Evolutionary conservation across 805 yeast species (phyloP).

Genomic region (Dipodascopsis uninucleata): DNA sequence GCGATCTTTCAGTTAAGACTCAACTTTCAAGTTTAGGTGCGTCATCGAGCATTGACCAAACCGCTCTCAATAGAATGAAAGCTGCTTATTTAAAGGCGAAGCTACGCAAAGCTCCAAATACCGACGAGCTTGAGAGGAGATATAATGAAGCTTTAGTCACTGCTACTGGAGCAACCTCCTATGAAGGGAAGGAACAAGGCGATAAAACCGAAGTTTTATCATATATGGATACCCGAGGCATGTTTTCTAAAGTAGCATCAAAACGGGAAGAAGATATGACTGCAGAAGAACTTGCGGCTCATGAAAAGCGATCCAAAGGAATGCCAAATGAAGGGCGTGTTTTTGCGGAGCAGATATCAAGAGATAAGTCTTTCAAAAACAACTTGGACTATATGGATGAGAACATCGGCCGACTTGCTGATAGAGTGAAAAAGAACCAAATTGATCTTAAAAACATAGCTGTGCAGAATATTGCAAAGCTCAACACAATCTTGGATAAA

Average conservation of each 20-base stretch:
- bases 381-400: conserved; percentile 47
- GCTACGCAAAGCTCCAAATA: conserved; percentile 32
- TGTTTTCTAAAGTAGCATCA: conserved; percentile 6
- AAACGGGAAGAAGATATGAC: conserved; percentile 38
- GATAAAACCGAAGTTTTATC: conserved; percentile 19
- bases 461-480: conserved; percentile 31
- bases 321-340: conserved; percentile 29
- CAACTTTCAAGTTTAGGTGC: too few relatives aligned
- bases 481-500: conserved; percentile 36
- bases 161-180: not conserved
- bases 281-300: conserved; percentile 38
- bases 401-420: conserved; percentile 40
- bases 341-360: conserved; percentile 39
- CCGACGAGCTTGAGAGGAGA: conserved; percentile 32
- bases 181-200: not conserved
- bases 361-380: conserved; percentile 39
- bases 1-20: too few relatives aligned
- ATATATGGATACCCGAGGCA: conserved; percentile 22
- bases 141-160: conserved; percentile 20
- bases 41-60: conserved; percentile 4
- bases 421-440: conserved; percentile 33
- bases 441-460: conserved; percentile 35
- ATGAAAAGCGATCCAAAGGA: conserved; percentile 34
- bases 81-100: conserved; percentile 39
- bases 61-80: conserved; percentile 36